Evolutionary conservation across 371 early-diverging fungal species (phyloP), one percentile per base, ranked within the genome.

Genomic region (Mortierella sp.): DNA sequence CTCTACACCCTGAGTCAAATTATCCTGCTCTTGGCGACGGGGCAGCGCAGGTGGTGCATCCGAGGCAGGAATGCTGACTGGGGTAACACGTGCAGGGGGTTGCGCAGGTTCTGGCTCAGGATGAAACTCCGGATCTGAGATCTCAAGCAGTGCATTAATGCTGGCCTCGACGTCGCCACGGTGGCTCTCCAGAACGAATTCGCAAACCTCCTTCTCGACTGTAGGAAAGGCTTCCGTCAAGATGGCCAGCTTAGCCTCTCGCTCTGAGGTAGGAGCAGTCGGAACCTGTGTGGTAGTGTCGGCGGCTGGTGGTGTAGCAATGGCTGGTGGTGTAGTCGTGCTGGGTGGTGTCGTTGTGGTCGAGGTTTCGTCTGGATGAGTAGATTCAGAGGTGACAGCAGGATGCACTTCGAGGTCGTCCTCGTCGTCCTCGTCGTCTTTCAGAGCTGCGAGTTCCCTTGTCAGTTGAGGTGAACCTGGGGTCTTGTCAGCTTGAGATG

Each of bases 151-250:
- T 8, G 78, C 78, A 23, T 70, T 76, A 59, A 76, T 70, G 48
- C 70, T 70, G 28, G 70, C 78, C 48, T 76, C 78, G 34, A 76
- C 70, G 53, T 76, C 32, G 21, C 78, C 78, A 44, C 70, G 78
- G 44, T 76, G 78, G 30, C 65, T 70, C 51, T 76, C 78, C 61
- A 76, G 47, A 17, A 76, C 70, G 50, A 76, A 76, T 51, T 76
- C 78, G 34, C 78, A 76, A 3, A 76, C 70, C 47, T 76, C 78
- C 51, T 62, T 76, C 34, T 76, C 78, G 2, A 76, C 78, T 5
- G 70, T 65, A 1, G 78, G 78, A 47, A 76, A 76, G 21, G 78
- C 78, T 30, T 76, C 78, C 0, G 78, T 70, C 51, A 76, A 47
- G 58, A 70, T 76, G 44, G 78, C 62, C 26, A 76, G 41, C 47